Conservation (phyloP, 164 flowering plant genomes). For the Kalanchoe fedtschenkoi region DNA sequence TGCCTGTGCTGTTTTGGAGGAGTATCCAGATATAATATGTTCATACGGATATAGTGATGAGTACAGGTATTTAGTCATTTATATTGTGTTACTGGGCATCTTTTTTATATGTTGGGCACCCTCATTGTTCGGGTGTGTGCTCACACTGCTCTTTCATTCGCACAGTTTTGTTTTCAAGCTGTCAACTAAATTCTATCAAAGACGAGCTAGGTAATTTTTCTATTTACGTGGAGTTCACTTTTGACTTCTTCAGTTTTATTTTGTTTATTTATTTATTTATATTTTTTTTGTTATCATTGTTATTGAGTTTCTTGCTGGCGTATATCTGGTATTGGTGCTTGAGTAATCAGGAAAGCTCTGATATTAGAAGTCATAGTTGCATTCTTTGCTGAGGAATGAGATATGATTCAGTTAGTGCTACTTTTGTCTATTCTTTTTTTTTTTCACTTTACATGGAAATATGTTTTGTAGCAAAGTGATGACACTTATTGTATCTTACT, state of each 20-base stretch:
- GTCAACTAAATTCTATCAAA: constrained; percentile 27
- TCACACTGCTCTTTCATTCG: background rate
- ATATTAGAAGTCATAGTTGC: background rate
- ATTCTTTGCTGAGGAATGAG: background rate
- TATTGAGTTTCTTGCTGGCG: background rate
- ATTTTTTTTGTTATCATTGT: background rate
- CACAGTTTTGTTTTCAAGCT: constrained; percentile 34
- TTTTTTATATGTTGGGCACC: background rate
- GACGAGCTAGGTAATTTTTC: constrained; percentile 27
- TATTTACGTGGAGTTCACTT: background rate
- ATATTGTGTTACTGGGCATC: background rate
- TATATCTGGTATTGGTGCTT: background rate
- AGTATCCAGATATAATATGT: constrained; percentile 27
- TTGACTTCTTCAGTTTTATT: background rate
- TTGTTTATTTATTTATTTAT: background rate
- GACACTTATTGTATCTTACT: constrained; percentile 29
- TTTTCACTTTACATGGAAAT: constrained; percentile 4
- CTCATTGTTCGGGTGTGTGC: background rate
- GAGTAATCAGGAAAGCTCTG: background rate
- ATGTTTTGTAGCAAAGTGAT: constrained; percentile 25
- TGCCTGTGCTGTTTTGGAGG: constrained; percentile 22
- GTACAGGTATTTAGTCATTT: constrained; percentile 17
- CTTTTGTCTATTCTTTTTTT: background rate
- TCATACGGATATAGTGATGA: constrained; percentile 31
- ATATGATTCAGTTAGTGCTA: background rate